Evolutionary conservation across 2,329 filamentous ascomycete species (phyloP).

Genomic region (Penicillium paneum): DNA sequence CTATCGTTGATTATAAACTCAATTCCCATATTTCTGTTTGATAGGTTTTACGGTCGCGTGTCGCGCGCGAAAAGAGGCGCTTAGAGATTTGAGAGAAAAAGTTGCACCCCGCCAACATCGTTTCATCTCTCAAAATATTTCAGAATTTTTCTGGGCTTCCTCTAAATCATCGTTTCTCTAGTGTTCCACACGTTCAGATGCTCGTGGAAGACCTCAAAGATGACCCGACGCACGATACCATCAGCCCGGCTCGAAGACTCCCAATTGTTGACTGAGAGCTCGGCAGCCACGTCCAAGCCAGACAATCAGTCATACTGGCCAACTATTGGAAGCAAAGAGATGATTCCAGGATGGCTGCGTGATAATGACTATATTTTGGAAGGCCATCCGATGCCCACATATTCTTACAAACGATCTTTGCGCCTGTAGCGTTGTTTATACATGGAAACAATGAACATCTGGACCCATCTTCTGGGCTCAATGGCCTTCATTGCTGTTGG

Average conservation of each 20-base stretch:
- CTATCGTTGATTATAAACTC: no score
- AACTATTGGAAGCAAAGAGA: conserved; percentile 21
- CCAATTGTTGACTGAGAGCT: not conserved
- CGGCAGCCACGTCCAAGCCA: not conserved
- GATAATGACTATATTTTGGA: conserved; percentile 25
- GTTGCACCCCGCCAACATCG: no score
- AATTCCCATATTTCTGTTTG: no score
- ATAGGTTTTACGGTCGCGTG: no score
- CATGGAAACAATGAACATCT: conserved; percentile 16
- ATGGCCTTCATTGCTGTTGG: not conserved
- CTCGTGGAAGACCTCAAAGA: no score
- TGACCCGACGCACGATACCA: no score
- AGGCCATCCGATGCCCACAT: conserved; percentile 29
- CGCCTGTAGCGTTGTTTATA: conserved; percentile 17
- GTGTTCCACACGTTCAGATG: no score
- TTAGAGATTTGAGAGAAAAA: no score
- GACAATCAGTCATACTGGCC: conserved; percentile 16
- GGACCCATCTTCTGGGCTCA: conserved; percentile 7
- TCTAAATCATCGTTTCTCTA: no score
- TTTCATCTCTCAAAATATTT: no score
- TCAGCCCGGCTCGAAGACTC: not conserved
- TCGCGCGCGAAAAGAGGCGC: no score
- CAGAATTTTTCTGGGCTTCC: no score
- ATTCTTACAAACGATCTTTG: conserved; percentile 22
- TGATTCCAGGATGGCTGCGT: conserved; percentile 25